Evolutionary conservation across 164 flowering plant genomes (phyloP), one percentile per base, ranked within the genome.

Genomic region (Houttuynia cordata): DNA sequence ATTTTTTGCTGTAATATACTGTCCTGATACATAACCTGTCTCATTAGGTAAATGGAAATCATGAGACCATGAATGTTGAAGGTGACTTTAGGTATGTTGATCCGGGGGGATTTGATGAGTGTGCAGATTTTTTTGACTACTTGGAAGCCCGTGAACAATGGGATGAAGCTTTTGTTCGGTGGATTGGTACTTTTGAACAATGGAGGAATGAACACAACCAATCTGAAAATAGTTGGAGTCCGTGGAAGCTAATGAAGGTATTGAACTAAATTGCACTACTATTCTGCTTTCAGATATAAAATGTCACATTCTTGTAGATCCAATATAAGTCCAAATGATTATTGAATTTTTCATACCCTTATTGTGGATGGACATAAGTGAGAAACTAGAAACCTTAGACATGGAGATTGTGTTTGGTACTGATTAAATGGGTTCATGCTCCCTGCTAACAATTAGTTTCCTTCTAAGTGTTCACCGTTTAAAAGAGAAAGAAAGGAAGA

Each of bases 21-120:
- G 20, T 30, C 22, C 22, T 52, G 37, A 10, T 62, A 17, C 25
- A 21, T 21, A 51, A 15, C 22, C 4, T 51, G 17, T 61, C 56
- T 37, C 41, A 53, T 56, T 63, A 89, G 98, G 80, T 93, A n/a
- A 87, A 89, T 62, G 98, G 98, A 51, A 93, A 93, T 68, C 98
- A 93, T 62, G 98, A 89, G 75, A 87, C 97, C 53, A 89, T 93
- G 91, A 93, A 89, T 66, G 92, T 93, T 23, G 97, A 87, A 77
- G 98, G 97, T 45, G 98, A 93, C 74, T 93, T 78, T 64, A 78
- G 98, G 72, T 93, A 81, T 75, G 98, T 89, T 62, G 85, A 87
- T 52, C 63, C 78, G 53, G 85, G 90, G 55, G 96, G 77, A 45
- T 86, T 81, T 74, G 87, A 84, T 53, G 98, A 93, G 72, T 93